Base-by-base conservation (phyloP, 2,329 filamentous ascomycete genomes). In the Aureobasidium leucospermi region DNA sequence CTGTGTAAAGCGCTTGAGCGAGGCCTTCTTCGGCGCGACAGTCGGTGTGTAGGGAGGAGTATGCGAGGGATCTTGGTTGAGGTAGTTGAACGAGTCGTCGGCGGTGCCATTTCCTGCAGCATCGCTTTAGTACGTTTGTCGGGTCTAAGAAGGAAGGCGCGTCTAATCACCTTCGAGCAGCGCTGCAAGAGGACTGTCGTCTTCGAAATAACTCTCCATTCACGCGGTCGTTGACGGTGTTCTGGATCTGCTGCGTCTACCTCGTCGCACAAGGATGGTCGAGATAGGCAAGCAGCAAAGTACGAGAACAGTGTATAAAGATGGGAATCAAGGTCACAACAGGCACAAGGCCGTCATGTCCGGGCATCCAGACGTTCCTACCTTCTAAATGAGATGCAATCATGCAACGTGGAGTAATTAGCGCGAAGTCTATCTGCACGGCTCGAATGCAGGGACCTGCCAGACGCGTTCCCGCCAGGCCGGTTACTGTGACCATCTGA, bases 171-270 rank as follows among this genome's bases (percentile, higher is more conserved):
- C 91, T 84, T 92, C 87, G 67, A 96, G 85, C 77, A 94, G 94
- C 69, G 89, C 85, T 71, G 90, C 91, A 75, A 96, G 81, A 67
- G 92, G 92, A 72, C 89, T 89, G 76, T 91, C 86, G 76, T 94
- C 85, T 76, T 88, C 89, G 67, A 96, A 85, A 68, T 96, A 81
- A 69, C 88, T 85, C 82, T 96, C 92, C 92, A 96, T 94, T 73
- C 66, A 68, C 67, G 74, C 51, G 62, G 63, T 56, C 32, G 45
- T 28, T 42, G 6, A 15, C 43, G 28, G 31, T 47, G 45, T 34
- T n/a, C 38, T 48, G 13, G 28, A 5, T 39, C 16, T 43, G 43
- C 34, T 31, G 13, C 23, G 19, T 59, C 43, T 28, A 31, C 36
- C 48, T 52, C 48, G 34, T 39, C 48, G 36, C 43, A 15, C 51